Conservation (phyloP, 2,329 filamentous ascomycete genomes). For the Cercospora sp. region DNA sequence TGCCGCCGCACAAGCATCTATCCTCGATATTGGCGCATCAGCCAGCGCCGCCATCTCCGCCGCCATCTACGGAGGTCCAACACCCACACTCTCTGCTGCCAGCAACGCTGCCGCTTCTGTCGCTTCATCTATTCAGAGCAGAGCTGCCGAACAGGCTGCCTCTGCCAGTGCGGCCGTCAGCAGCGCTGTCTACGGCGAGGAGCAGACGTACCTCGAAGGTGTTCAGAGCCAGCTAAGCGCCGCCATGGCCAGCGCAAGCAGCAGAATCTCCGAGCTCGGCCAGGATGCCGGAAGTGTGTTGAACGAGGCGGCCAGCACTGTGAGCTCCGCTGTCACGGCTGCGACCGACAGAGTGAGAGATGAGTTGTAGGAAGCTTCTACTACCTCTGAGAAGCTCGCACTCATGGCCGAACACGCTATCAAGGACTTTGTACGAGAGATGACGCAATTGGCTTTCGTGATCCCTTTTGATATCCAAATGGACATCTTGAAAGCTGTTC, state of each 20-base stretch:
- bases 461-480: background rate
- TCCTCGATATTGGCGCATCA: conserved; percentile 56
- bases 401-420: background rate
- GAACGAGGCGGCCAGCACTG: conserved; percentile 32
- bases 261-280: conserved; percentile 44
- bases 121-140: conserved; percentile 49
- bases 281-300: conserved; percentile 36
- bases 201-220: conserved; percentile 52
- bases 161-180: conserved; percentile 51
- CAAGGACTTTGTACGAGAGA: background rate
- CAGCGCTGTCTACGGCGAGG: conserved; percentile 51
- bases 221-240: conserved; percentile 44
- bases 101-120: conserved; percentile 47
- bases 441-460: background rate
- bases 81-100: conserved; percentile 48
- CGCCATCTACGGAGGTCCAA: conserved; percentile 59
- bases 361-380: background rate
- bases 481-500: background rate
- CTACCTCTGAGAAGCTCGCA: background rate
- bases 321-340: background rate
- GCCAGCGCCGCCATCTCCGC: conserved; percentile 57
- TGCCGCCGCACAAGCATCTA: conserved; percentile 55
- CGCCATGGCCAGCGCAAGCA: conserved; percentile 49
- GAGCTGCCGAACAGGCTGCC: conserved; percentile 45
- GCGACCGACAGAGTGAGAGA: background rate